These are phyloP conservation scores for Spergularia bocconei DNA, from an alignment of 148 eudicot genomes.

Conservation along the genomic window DNA sequence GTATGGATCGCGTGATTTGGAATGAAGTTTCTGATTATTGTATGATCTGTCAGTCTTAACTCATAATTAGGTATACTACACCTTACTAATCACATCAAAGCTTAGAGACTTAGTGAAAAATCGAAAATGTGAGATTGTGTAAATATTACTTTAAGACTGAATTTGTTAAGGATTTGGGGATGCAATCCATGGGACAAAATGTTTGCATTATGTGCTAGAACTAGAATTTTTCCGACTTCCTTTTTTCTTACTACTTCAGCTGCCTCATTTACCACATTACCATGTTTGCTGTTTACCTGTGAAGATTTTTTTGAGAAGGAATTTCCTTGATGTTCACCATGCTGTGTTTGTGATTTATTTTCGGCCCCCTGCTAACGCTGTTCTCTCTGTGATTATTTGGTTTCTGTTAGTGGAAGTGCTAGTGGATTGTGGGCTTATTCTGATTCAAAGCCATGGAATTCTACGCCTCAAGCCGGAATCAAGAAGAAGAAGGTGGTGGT, in stretches of 20 bases:
- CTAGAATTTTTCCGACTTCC: too few species aligned
- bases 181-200: too few species aligned
- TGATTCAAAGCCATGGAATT: constrained; percentile 39
- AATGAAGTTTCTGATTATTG: neutral
- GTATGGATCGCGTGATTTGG: neutral
- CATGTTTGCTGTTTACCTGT: neutral
- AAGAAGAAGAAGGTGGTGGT: constrained; percentile 82
- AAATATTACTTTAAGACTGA: too few species aligned
- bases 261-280: too few species aligned
- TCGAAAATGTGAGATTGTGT: too few species aligned
- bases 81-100: neutral
- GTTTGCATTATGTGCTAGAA: too few species aligned
- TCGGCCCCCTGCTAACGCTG: too few species aligned
- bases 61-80: neutral
- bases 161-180: too few species aligned
- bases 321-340: neutral
- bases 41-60: neutral
- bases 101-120: too few species aligned
- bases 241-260: too few species aligned
- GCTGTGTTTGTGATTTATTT: neutral
- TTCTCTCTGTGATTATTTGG: neutral
- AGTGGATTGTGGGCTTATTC: constrained; percentile 61
- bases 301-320: neutral
- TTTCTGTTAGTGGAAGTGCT: constrained; percentile 36
- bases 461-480: constrained; percentile 29